Evolutionary conservation across 164 flowering plant species (phyloP).

Genomic region (Cinnamomum micranthum): DNA sequence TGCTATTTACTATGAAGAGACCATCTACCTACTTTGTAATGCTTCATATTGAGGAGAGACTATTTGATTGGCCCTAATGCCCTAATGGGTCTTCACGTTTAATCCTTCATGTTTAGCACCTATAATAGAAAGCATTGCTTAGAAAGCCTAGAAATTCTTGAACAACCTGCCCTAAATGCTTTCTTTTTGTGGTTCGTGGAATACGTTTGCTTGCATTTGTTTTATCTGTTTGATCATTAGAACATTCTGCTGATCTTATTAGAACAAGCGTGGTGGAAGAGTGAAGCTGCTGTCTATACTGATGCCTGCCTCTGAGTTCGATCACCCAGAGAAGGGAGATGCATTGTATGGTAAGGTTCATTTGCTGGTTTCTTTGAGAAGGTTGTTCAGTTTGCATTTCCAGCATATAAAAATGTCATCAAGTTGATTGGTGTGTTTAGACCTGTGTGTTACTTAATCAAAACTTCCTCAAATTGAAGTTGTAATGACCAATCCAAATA

Average conservation of each 20-base stretch:
- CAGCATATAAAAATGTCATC: neutral
- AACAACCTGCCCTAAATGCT: neutral
- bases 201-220: neutral
- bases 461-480: too few species aligned
- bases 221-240: neutral
- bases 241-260: conserved; percentile 2
- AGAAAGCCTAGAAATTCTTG: too few species aligned
- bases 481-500: too few species aligned
- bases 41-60: too few species aligned
- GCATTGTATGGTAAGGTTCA: conserved; percentile 61
- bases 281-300: conserved; percentile 72
- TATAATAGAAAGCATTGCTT: too few species aligned
- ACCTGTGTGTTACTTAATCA: too few species aligned
- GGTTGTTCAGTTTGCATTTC: neutral
- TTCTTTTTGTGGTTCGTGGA: neutral
- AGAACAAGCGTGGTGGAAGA: conserved; percentile 90
- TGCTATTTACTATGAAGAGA: too few species aligned
- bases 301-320: conserved; percentile 75
- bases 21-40: too few species aligned
- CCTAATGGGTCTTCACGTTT: too few species aligned
- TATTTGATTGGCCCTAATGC: too few species aligned
- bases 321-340: conserved; percentile 84
- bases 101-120: too few species aligned
- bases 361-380: neutral
- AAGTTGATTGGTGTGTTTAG: neutral